phyloP scores from a whole-genome alignment of 768 basidiomycete species.

The Xanthoconium purpureum region DNA sequence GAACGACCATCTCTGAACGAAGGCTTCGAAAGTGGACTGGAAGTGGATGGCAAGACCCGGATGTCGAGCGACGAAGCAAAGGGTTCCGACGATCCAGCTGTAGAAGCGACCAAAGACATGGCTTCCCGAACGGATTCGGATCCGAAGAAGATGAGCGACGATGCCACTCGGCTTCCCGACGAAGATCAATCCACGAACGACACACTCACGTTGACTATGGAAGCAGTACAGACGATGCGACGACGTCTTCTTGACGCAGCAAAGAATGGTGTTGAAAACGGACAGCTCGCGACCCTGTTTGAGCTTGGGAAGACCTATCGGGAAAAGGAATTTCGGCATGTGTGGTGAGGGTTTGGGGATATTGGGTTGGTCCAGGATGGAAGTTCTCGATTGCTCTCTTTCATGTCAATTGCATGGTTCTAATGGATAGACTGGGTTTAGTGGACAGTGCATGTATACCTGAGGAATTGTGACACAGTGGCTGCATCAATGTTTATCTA shows the following conservation, averaged over 20 bases:
- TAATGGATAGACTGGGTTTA: neutral
- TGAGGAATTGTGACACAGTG: no score
- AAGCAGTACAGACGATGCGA: slow-evolving; percentile 18
- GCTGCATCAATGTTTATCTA: no score
- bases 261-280: slow-evolving; percentile 1
- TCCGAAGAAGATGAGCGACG: neutral
- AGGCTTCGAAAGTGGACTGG: neutral
- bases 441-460: neutral
- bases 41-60: neutral
- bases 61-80: neutral
- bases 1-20: neutral
- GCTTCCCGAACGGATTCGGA: neutral
- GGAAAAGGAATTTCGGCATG: slow-evolving; percentile 24
- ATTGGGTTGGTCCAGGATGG: neutral
- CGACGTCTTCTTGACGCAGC: slow-evolving; percentile 6
- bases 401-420: neutral
- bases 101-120: neutral
- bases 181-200: slow-evolving; percentile 3
- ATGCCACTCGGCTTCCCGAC: neutral
- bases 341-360: slow-evolving; percentile 18
- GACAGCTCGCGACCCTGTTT: slow-evolving; percentile 19
- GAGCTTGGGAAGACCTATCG: slow-evolving; percentile 19
- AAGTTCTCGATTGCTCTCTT: neutral
- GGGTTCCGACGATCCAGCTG: neutral
- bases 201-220: slow-evolving; percentile 16